phyloP scores from a whole-genome alignment of 495 filamentous ascomycete species.

The Xylaria bambusicola region DNA sequence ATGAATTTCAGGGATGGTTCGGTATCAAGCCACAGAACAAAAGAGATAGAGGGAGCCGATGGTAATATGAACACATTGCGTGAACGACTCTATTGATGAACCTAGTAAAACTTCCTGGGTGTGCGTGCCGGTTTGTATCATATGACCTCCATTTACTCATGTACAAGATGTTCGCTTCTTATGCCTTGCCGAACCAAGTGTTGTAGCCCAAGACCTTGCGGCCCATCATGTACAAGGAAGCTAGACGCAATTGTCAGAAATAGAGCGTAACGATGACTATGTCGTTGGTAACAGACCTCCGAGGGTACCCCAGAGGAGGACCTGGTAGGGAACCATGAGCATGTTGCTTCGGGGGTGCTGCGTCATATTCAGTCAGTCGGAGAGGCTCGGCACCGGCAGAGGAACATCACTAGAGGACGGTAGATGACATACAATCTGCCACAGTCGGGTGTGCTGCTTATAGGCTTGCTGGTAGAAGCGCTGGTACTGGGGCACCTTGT shows the following conservation, averaged over 20 bases:
- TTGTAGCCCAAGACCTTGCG: constrained; percentile 73
- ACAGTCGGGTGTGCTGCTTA: constrained; percentile 68
- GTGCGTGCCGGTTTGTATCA: constrained; percentile 20
- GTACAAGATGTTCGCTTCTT: constrained; percentile 25
- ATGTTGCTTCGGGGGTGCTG: constrained; percentile 64
- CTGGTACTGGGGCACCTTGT: constrained; percentile 85
- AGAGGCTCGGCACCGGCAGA: not conserved
- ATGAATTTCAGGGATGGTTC: constrained; percentile 13
- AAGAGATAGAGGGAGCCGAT: not conserved
- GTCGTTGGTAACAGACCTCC: constrained; percentile 37
- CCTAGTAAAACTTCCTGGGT: constrained; percentile 18
- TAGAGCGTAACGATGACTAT: constrained; percentile 16
- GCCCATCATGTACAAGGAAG: constrained; percentile 59
- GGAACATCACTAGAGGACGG: not conserved
- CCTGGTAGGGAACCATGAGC: constrained; percentile 74
- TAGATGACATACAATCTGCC: constrained; percentile 74
- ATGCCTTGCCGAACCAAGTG: constrained; percentile 78
- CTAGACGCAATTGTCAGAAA: constrained; percentile 58
- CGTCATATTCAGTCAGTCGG: constrained; percentile 36
- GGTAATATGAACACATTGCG: constrained; percentile 21
- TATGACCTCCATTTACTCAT: constrained; percentile 7
- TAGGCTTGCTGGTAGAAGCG: constrained; percentile 78
- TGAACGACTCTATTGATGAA: constrained; percentile 29
- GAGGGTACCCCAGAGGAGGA: constrained; percentile 64
- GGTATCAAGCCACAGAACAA: not conserved